Evolutionary conservation across 495 filamentous ascomycete species (phyloP).

Genomic region (Glonium stellatum): DNA sequence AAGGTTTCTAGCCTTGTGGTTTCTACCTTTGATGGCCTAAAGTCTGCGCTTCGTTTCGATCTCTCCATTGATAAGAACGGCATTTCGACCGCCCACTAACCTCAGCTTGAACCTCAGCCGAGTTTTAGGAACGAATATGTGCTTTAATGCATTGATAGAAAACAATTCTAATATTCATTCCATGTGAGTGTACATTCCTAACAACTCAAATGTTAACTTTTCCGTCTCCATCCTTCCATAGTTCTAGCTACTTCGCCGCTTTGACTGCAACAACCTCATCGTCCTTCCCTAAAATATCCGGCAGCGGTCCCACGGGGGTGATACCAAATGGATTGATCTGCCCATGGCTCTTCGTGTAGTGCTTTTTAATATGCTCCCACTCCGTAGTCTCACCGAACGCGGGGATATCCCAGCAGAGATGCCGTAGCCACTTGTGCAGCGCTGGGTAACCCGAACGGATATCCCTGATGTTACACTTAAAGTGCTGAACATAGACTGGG

Average conservation of each 20-base stretch:
- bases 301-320: slow-evolving; percentile 59
- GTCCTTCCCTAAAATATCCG: slow-evolving; percentile 54
- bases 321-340: slow-evolving; percentile 59
- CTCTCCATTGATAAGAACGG: too few species aligned
- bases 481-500: slow-evolving; percentile 84
- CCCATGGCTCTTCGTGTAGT: slow-evolving; percentile 64
- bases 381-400: slow-evolving; percentile 58
- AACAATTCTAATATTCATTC: too few species aligned
- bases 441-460: slow-evolving; percentile 70
- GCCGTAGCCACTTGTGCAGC: slow-evolving; percentile 60
- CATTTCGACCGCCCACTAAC: too few species aligned
- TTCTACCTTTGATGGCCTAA: too few species aligned
- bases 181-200: too few species aligned
- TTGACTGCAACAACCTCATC: slow-evolving; percentile 53
- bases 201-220: too few species aligned
- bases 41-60: too few species aligned
- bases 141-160: too few species aligned
- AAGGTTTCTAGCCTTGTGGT: too few species aligned
- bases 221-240: too few species aligned
- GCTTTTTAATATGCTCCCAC: slow-evolving; percentile 66
- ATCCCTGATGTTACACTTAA: slow-evolving; percentile 84
- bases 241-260: slow-evolving; percentile 15
- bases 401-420: slow-evolving; percentile 60
- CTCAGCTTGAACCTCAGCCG: too few species aligned
- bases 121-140: too few species aligned